These are phyloP conservation scores for Exophiala oligosperma DNA, from an alignment of 2,329 filamentous ascomycete genomes.

Conservation along the genomic window DNA sequence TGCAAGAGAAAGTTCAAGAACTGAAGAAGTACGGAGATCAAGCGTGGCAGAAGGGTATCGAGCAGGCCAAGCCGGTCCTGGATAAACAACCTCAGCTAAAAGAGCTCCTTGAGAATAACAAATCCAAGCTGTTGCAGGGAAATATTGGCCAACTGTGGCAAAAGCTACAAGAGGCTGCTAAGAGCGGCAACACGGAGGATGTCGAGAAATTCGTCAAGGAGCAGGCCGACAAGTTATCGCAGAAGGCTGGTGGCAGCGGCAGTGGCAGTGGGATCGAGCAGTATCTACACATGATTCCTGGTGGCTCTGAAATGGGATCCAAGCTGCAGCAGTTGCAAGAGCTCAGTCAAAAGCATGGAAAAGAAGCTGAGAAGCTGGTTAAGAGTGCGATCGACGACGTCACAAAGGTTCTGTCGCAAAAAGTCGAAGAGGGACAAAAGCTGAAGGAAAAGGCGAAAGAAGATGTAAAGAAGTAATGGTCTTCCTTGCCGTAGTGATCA, in stretches of 20 bases:
- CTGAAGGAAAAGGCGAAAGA: constrained; percentile 58
- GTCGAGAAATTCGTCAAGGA: constrained; percentile 63
- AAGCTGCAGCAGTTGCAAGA: constrained; percentile 66
- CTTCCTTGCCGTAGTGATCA: not conserved
- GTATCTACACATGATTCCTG: constrained; percentile 66
- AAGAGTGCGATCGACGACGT: constrained; percentile 63
- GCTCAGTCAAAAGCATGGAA: constrained; percentile 65
- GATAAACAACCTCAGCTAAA: constrained; percentile 78
- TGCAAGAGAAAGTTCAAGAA: constrained; percentile 70
- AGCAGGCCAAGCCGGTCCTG: constrained; percentile 69
- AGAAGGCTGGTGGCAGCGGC: constrained; percentile 42
- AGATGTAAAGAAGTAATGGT: constrained; percentile 15
- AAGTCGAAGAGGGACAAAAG: constrained; percentile 54
- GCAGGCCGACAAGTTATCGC: constrained; percentile 55
- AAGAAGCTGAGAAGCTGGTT: constrained; percentile 68
- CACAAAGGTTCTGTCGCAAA: constrained; percentile 46
- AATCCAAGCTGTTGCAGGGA: constrained; percentile 65
- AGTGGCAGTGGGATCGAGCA: constrained; percentile 54
- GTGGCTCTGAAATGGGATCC: constrained; percentile 63
- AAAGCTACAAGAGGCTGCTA: constrained; percentile 60
- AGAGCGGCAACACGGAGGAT: constrained; percentile 60
- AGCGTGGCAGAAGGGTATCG: constrained; percentile 69
- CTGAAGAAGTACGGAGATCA: constrained; percentile 68
- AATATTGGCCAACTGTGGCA: constrained; percentile 65
- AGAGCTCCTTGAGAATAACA: constrained; percentile 70